Base-by-base conservation (phyloP, 2,329 filamentous ascomycete genomes). In the Paraconiothyrium brasiliense region DNA sequence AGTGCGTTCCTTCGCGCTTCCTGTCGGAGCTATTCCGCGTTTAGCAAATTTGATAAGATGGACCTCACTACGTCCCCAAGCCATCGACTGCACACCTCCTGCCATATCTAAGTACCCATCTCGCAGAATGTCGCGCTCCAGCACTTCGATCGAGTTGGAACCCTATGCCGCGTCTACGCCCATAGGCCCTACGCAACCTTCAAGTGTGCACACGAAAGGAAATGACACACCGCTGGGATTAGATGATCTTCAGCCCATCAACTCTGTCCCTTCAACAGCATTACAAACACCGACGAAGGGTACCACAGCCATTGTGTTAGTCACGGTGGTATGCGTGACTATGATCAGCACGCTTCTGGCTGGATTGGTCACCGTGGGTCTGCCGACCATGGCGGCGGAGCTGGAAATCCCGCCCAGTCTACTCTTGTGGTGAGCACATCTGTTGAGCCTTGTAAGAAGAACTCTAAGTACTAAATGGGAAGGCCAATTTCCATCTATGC, bases 301-400 rank as follows among this genome's bases (percentile, higher is more conserved):
- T 4, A 75, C 73, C 1, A 74, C 71, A 4, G 65, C 72, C 0
- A 65, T 73, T 55, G 72, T 75, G 30, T 51, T 75, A 10, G 54
- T 71, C 13, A 69, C 67, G 0, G 67, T 75, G 13, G 71, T 73
- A 4, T 75, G 69, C 57, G 68, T 71, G 7, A 75, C 70, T 3
- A 63, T 67, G 61, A 71, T 75, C 47, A 68, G 66, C 56, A 65
- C 60, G 16, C 64, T 77, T 60, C 51, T 76, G 20, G 67, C 78
- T 48, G 81, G 82, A 2, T 58, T 82, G 32, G 75, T 82, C 16
- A 77, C 77, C 3, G 78, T 83, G 2, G 78, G 71, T 4, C 63
- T 83, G 37, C 82, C 82, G 0, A 78, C 76, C 0, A 82, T 84
- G 65, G 81, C 80, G 3, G 66, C 63, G 8, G 75, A 77, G 5